phyloP scores from a whole-genome alignment of 257 asterid species.

The Oldenlandia corymbosa region DNA sequence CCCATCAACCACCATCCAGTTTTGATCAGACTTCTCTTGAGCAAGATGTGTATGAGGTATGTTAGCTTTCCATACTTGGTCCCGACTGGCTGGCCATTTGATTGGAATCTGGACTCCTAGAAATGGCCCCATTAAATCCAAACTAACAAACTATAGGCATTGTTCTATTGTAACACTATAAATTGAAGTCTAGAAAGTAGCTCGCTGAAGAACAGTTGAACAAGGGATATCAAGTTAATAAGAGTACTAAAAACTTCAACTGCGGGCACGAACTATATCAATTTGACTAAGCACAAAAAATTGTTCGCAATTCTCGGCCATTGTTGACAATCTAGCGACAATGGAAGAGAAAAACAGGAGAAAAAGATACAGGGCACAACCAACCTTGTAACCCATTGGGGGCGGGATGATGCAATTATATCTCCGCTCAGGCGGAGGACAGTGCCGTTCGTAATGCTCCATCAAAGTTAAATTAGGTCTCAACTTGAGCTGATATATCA shows the following conservation, averaged over 20 bases:
- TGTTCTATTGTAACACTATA: background rate
- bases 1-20: slow-evolving; percentile 95
- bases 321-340: background rate
- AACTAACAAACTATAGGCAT: slow-evolving; percentile 27
- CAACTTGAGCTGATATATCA: slow-evolving; percentile 58
- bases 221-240: background rate
- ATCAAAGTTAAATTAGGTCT: slow-evolving; percentile 69
- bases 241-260: background rate
- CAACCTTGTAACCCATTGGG: slow-evolving; percentile 84
- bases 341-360: background rate
- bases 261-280: background rate
- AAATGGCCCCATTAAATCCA: slow-evolving; percentile 50
- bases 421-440: slow-evolving; percentile 77
- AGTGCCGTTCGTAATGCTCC: slow-evolving; percentile 98
- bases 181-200: slow-evolving; percentile 8
- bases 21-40: slow-evolving; percentile 77
- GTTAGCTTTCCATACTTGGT: slow-evolving; percentile 92
- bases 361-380: slow-evolving; percentile 11
- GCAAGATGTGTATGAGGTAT: slow-evolving; percentile 97
- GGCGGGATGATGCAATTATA: slow-evolving; percentile 92
- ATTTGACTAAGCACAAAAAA: background rate
- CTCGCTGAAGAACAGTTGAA: background rate
- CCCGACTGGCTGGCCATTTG: slow-evolving; percentile 91
- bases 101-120: slow-evolving; percentile 88
- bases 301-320: background rate